Conservation (phyloP, 306 rosid genomes). For the Dalbergia cultrata region DNA sequence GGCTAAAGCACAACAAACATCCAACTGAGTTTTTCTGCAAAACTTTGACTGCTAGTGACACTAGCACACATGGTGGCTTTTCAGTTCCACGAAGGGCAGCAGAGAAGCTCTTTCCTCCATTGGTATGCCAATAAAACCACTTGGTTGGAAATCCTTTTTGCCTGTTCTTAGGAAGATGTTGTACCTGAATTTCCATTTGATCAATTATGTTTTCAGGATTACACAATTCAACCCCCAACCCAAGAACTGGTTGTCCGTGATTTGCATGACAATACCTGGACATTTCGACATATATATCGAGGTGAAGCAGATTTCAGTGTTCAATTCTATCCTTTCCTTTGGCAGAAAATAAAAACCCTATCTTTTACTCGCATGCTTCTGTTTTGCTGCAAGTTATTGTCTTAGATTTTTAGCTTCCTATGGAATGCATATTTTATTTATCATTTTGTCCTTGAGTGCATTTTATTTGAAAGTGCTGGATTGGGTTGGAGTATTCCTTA, state of each 20-base stretch:
- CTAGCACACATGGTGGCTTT: conserved; percentile 95
- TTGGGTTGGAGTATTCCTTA: conserved; percentile 9
- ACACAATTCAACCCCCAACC: conserved; percentile 87
- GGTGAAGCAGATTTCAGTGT: conserved; percentile 61
- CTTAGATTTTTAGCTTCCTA: background rate
- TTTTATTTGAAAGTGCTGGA: background rate
- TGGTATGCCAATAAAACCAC: conserved; percentile 59
- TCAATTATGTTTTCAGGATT: conserved; percentile 65
- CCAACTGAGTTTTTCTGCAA: conserved; percentile 96
- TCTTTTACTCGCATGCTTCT: background rate
- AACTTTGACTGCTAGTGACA: conserved; percentile 95
- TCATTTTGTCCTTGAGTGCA: background rate
- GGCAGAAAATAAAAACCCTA: background rate
- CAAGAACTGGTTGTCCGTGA: conserved; percentile 93
- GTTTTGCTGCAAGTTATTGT: conserved; percentile 22
- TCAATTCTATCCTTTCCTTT: conserved; percentile 17
- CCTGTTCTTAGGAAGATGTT: background rate
- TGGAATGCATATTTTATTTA: background rate
- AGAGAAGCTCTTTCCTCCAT: conserved; percentile 87
- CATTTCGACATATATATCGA: conserved; percentile 91
- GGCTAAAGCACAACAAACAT: conserved; percentile 82
- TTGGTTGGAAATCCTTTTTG: background rate
- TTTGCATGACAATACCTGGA: conserved; percentile 91
- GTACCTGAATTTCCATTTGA: conserved; percentile 7
- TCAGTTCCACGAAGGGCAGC: conserved; percentile 97